A percentile compares a stretch with the other conserved stretches of the same genome.
These are phyloP conservation scores for Solanum pennellii DNA, from an alignment of 257 asterid genomes.

Conservation along the genomic window DNA sequence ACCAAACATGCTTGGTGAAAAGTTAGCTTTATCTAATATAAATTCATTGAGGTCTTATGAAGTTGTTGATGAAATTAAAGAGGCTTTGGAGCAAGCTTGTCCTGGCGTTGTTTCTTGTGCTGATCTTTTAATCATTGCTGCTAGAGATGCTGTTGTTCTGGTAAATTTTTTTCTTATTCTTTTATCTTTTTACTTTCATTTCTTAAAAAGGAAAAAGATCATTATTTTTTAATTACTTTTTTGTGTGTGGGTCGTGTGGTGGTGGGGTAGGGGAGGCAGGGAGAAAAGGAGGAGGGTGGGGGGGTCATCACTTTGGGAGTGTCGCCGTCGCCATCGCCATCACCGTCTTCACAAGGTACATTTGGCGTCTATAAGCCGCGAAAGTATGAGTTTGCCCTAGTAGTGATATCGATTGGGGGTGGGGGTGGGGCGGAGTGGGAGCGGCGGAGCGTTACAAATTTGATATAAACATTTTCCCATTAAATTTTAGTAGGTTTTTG, in stretches of 20 bases:
- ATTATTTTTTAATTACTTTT: background rate
- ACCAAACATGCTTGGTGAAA: slow-evolving; percentile 65
- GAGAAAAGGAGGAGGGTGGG: background rate
- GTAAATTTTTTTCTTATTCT: slow-evolving; percentile 13
- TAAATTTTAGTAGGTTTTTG: background rate
- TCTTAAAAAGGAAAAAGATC: background rate
- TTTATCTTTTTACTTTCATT: background rate
- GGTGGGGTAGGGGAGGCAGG: background rate
- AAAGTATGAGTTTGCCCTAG: background rate
- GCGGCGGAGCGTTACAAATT: background rate
- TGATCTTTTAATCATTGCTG: slow-evolving; percentile 78
- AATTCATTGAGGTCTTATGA: slow-evolving; percentile 70
- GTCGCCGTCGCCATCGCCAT: background rate
- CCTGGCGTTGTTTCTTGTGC: slow-evolving; percentile 89
- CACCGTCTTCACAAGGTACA: background rate
- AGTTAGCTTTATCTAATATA: slow-evolving; percentile 58
- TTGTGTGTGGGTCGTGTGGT: too few species aligned
- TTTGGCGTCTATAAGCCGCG: background rate
- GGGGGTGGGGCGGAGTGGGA: background rate
- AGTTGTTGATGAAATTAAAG: slow-evolving; percentile 67
- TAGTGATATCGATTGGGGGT: background rate
- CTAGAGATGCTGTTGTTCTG: slow-evolving; percentile 89
- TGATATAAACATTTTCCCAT: background rate
- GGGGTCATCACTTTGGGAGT: background rate
- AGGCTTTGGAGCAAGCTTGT: slow-evolving; percentile 52